Base-by-base conservation (phyloP, 805 yeast genomes). In the Saccharomycopsis olivae region DNA sequence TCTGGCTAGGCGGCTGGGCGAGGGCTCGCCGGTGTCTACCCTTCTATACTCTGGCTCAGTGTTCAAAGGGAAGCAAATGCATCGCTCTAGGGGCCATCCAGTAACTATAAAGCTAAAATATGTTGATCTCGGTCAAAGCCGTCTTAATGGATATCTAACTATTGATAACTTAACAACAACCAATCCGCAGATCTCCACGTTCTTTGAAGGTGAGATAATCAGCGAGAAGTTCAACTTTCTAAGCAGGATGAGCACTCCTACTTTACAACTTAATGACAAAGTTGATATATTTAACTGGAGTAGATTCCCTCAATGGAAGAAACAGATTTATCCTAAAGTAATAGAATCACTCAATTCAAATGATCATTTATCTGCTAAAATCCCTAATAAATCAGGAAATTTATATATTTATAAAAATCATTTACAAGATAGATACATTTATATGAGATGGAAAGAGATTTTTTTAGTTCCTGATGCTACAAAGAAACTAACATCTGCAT, bases 381-480 rank as follows among this genome's bases (percentile, higher is more conserved):
- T 27, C 11, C 15, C 19, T 3, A 14, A 21, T n/a, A n/a, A 17
- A n/a, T 15, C 28, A 11, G 32, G 36, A 3, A 36, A 38, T 2
- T 33, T 45, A 17, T 54, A 52, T 42, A 29, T 51, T 13, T 54
- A 54, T 39, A 49, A 45, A 28, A 52, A 63, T 43, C 60, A 53
- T 37, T 37, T 59, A 32, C 49, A 62, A 35, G 60, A 66, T 46
- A 68, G 75, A 43, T 69, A 62, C 51, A 59, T 88, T 4, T 88
- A 76, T 55, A 88, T 88, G 96, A 69, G 96, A 49, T 88, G 97
- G 97, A 88, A 88, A 60, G 97, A 88, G 58, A 73, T 77, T 52
- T 86, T 86, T 53, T 60, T 88, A 45, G 77, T 83, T 6, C 94
- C 95, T 0, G 94, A 86, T 59, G 76, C 86, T 23, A 59, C 62